Conservation (phyloP, 179 eudicot genomes). For the Nepenthes alata region DNA sequence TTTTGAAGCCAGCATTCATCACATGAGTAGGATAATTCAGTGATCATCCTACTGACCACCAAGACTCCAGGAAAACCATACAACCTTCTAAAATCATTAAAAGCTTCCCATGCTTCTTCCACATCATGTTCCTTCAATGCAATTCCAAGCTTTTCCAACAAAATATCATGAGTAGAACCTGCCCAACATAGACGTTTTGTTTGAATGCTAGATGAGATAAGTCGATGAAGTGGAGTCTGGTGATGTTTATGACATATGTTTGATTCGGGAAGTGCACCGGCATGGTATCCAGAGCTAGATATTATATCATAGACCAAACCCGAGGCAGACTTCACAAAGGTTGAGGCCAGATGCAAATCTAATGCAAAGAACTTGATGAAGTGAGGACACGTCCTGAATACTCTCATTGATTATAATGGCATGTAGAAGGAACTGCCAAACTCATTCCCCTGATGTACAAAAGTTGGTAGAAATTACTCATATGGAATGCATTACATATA, state of each 20-base stretch:
- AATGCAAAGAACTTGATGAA: slow-evolving; percentile 8
- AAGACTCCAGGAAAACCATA: slow-evolving; percentile 52
- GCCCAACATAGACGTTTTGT: slow-evolving; percentile 14
- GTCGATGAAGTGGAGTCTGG: not conserved
- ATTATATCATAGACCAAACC: slow-evolving; percentile 10
- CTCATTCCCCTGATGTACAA: not conserved
- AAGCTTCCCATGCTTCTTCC: slow-evolving; percentile 54
- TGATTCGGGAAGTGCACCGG: slow-evolving; percentile 2
- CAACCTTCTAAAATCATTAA: slow-evolving; percentile 36
- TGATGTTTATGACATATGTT: not conserved
- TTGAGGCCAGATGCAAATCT: slow-evolving; percentile 5
- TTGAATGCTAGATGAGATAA: slow-evolving; percentile 15
- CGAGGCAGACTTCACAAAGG: slow-evolving; percentile 8
- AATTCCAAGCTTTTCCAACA: slow-evolving; percentile 40
- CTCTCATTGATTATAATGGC: slow-evolving; percentile 6
- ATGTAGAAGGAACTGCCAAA: slow-evolving; percentile 4
- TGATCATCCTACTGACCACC: slow-evolving; percentile 35
- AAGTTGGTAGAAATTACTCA: not conserved
- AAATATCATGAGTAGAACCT: slow-evolving; percentile 17
- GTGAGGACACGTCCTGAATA: slow-evolving; percentile 8
- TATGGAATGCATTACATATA: not conserved
- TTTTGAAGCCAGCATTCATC: slow-evolving; percentile 43
- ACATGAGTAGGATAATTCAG: slow-evolving; percentile 51
- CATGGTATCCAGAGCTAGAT: slow-evolving; percentile 3
- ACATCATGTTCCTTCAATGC: slow-evolving; percentile 44